Percentiles rank a stretch among this genome's conserved stretches.
These are phyloP conservation scores for Quercus tomentella DNA, from an alignment of 331 rosid genomes.

Conservation along the genomic window DNA sequence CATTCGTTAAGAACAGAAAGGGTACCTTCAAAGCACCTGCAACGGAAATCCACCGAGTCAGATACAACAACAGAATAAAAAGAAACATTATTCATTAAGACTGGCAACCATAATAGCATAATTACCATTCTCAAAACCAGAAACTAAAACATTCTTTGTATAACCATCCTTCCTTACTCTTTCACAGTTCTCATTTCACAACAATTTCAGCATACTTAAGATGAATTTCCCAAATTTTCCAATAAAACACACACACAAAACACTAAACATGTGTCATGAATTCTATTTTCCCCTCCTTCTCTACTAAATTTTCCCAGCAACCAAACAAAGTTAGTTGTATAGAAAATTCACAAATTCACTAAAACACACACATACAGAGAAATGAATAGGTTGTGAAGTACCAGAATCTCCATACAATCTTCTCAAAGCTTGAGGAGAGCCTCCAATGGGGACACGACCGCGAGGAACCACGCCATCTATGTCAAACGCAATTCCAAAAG, in stretches of 20 bases:
- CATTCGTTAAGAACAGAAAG: slow-evolving; percentile 78
- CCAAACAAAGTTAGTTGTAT: not conserved
- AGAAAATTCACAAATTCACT: not conserved
- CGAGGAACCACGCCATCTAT: slow-evolving; percentile 54
- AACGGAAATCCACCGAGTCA: slow-evolving; percentile 2
- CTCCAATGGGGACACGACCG: slow-evolving; percentile 73
- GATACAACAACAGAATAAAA: not conserved
- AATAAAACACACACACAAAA: not conserved
- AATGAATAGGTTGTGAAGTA: not conserved
- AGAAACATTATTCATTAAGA: not conserved
- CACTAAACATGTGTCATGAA: not conserved
- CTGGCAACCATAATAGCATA: too few species aligned
- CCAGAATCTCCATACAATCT: slow-evolving; percentile 55
- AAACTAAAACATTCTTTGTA: not conserved
- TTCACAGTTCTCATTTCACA: not conserved
- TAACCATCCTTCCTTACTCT: not conserved
- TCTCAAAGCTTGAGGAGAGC: slow-evolving; percentile 63
- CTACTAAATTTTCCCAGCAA: not conserved
- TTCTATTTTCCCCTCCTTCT: not conserved
- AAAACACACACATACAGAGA: not conserved
- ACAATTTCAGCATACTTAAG: not conserved
- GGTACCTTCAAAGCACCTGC: slow-evolving; percentile 61
- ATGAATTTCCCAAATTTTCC: not conserved
- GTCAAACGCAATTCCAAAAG: slow-evolving; percentile 35
- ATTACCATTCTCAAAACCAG: not conserved